Evolutionary conservation across 2,329 filamentous ascomycete genomes (phyloP), one percentile per base, ranked within the genome.

Genomic region (Fusarium robinianum): DNA sequence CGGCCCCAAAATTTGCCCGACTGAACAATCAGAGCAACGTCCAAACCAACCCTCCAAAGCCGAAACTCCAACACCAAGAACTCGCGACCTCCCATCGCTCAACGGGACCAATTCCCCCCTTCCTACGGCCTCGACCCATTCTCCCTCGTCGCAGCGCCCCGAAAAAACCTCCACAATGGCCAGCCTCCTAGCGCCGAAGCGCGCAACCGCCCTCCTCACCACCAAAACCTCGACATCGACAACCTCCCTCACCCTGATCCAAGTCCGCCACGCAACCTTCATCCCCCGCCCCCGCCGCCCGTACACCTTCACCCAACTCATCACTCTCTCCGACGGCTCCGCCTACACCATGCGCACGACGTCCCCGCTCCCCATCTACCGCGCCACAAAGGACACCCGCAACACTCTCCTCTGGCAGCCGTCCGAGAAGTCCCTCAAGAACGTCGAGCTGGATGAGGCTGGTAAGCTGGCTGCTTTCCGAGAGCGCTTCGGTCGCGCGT

Each of bases 231-330:
- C n/a, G n/a, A n/a, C 55, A 36, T 55, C 60, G 49, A 38, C 41
- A 56, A 45, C 48, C 37, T 46, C 40, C 40, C 62, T 48, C 62
- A 67, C 29, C 55, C 57, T 69, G 72, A 70, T 48, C 35, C 87
- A 91, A 73, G 76, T 83, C 65, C 85, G 90, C 49, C 83, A 90
- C 66, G 94, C 94, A 38, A 90, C 88, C 16, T 87, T 96, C 53
- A 81, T 97, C 65, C 80, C 80, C 51, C 89, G 94, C 11, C 90
- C 90, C n/a, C 87, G 90, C 64, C 83, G 91, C 5, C 92, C 94
- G 27, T 97, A 96, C 78, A 89, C 86, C 58, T 97, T 96, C 77
- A 96, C 92, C n/a, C 94, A 99, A 72, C 81, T 99, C 49, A 78
- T 99, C 57, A 91, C 90, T 40, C 85, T 97, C 54, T 89, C 87